Evolutionary conservation across 129 eudicot genomes (phyloP), one percentile per base, ranked within the genome.

Genomic region (Lonicera japonica): DNA sequence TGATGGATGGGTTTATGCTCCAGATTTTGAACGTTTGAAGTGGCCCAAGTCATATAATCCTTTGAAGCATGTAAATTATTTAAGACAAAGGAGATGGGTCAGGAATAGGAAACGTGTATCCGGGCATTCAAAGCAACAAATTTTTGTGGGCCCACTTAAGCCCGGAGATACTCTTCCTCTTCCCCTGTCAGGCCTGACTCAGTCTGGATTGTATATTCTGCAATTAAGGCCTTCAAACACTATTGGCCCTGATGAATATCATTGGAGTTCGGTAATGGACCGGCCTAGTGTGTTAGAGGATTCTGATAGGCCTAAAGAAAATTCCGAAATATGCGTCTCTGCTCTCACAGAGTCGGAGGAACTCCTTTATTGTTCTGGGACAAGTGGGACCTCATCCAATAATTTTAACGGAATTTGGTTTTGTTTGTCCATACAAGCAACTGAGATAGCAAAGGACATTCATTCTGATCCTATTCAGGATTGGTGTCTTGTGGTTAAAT

Each of bases 1-100:
- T 70, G 86, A 73, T 80, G 95, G 89, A 57, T 86, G 95, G 95
- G 83, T 77, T 63, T 86, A 86, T 86, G 86, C 88, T 76, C 86
- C 95, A 41, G 80, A 85, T 67, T 17, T 72, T 58, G 80, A 75
- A 59, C 66, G 80, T 68, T 71, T 85, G 65, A 79, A 66, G 48
- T 85, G 94, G 94, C 94, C 94, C 7, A 73, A 75, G 69, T 81
- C 94, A 25, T 70, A 66, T 59, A 71, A 67, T 69, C 75, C 86
- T 22, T 19, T 62, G n/a, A 72, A 80, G 57, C 56, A 40, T 69
- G 84, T 71, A 16, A 82, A 77, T 59, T 64, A 63, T 65, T 87
- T 73, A 19, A 77, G 90, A 74, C 80, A 83, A 56, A 78, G 95
- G 69, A 80, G 85, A 80, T 86, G 95, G 95, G 64, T 77, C 2